Conservation (phyloP, 495 filamentous ascomycete species). For the Penicillium coprophilum region DNA sequence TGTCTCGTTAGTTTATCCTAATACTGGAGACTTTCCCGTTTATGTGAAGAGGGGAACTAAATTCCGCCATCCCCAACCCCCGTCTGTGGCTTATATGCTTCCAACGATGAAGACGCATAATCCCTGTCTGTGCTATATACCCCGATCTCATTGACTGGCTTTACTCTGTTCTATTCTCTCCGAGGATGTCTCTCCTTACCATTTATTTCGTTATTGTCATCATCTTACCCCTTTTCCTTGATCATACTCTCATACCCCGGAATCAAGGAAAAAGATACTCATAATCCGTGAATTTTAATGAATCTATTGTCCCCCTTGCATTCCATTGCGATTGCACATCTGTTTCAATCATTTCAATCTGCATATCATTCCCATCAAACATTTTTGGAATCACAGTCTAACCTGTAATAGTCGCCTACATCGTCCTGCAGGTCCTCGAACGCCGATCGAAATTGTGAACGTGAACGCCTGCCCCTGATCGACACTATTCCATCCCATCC, state of each 20-base stretch:
- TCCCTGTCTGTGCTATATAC: slow-evolving; percentile 4
- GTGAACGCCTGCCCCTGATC: not conserved
- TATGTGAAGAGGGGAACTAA: not conserved
- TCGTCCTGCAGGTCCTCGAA: slow-evolving; percentile 33
- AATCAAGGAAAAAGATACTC: not conserved
- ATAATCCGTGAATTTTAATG: slow-evolving; percentile 8
- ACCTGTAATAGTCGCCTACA: slow-evolving; percentile 39
- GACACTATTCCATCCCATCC: not conserved
- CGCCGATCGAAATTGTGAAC: slow-evolving; percentile 37
- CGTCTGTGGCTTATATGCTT: slow-evolving; percentile 1
- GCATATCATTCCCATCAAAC: not conserved
- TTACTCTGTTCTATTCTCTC: not conserved
- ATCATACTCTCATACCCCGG: not conserved
- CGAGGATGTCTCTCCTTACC: slow-evolving; percentile 3
- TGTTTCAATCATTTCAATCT: slow-evolving; percentile 4
- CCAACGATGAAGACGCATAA: not conserved
- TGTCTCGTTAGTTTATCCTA: not conserved
- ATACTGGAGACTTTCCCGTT: not conserved
- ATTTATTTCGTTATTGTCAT: slow-evolving; percentile 11
- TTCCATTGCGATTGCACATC: slow-evolving; percentile 4
- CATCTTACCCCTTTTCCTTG: slow-evolving; percentile 4
- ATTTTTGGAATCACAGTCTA: slow-evolving; percentile 13
- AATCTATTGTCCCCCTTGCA: not conserved
- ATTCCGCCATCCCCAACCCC: not conserved
- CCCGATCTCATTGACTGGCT: slow-evolving; percentile 1